A percentile compares a stretch with the other conserved stretches of the same genome.
phyloP scores from a whole-genome alignment of 495 filamentous ascomycete genomes.

The Xylaria grammica region DNA sequence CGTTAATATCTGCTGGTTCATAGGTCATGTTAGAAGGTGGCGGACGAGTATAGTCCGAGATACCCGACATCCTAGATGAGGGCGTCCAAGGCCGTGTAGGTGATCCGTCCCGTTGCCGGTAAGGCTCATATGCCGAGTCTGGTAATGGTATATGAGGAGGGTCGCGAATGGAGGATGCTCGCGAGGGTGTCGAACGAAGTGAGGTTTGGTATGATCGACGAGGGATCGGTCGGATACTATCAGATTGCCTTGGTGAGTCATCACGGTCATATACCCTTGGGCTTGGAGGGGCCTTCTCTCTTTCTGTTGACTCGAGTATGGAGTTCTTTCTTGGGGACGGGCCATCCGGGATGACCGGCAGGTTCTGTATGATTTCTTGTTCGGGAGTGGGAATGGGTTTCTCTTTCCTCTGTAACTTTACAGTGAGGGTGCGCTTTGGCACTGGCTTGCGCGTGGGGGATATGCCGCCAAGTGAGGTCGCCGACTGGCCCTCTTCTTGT shows the following conservation, averaged over 20 bases:
- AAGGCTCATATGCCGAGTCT: constrained; percentile 51
- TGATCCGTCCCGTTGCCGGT: constrained; percentile 36
- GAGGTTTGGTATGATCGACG: constrained; percentile 56
- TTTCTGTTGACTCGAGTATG: constrained; percentile 26
- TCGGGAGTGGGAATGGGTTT: constrained; percentile 15
- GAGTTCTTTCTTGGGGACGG: constrained; percentile 49
- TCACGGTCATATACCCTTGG: constrained; percentile 15
- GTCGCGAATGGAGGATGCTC: constrained; percentile 49
- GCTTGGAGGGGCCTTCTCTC: constrained; percentile 16
- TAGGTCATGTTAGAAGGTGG: constrained; percentile 73
- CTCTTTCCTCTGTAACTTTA: constrained; percentile 53
- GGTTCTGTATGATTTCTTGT: constrained; percentile 26
- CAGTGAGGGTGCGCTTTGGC: constrained; percentile 33
- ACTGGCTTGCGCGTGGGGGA: constrained; percentile 29
- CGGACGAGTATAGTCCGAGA: constrained; percentile 69
- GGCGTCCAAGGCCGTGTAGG: constrained; percentile 79
- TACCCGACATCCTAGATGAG: constrained; percentile 54
- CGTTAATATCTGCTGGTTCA: constrained; percentile 87
- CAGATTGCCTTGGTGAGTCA: constrained; percentile 45
- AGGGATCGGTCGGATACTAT: constrained; percentile 43
- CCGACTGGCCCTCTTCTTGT: constrained; percentile 37
- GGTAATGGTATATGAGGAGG: constrained; percentile 53
- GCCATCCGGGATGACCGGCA: constrained; percentile 53
- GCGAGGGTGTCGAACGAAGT: constrained; percentile 48
- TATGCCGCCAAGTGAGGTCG: constrained; percentile 18